Base-by-base conservation (phyloP, 2,329 filamentous ascomycete genomes). In the Ophiostoma montium region DNA sequence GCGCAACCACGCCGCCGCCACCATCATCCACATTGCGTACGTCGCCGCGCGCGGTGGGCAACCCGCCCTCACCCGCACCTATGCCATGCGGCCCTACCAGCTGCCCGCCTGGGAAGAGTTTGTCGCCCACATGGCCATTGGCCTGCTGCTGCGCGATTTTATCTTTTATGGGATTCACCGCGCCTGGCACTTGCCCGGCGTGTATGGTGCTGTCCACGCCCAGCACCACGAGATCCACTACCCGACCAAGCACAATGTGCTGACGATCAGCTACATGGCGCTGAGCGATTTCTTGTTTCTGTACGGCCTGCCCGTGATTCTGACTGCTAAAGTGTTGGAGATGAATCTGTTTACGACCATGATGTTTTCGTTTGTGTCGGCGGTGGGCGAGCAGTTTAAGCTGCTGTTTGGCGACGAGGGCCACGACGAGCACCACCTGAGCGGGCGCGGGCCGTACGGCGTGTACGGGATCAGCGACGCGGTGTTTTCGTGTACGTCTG, bases 401-500 rank as follows among this genome's bases (percentile, higher is more conserved):
- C n/a, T 44, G 15, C 31, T 44, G 16, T 15, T 44, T 19, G 42
- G 42, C 16, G 42, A 44, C 30, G 42, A 44, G 30, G 42, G 42
- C 30, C 42, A 44, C 42, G 42, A 44, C n/a, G 42, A 44, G 42
- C 42, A 44, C 30, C 42, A 44, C 16, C 9, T 32, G 42, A 44
- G 27, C 30, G 42, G 42, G 16, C 32, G 32, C 27, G 42, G 42
- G 1, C 42, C 42, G 6, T 44, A 44, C 13, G 42, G 42, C 12
- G 42, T 44, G 9, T 44, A 44, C 16, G 42, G 42, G 10, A 16
- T 44, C 27, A 33, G 30, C 23, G 42, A 44, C 42, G 11, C 42
- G 5, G 6, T 44, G 10, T 44, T 44, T 21, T 27, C 32, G 42
- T 33, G 42, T 44, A 12, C 13, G 42, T 33, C 18, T 12, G n/a